Evolutionary conservation across 352 stramenopile genomes (phyloP), one percentile per base, ranked within the genome.

Genomic region (Ophiocytium majus): DNA sequence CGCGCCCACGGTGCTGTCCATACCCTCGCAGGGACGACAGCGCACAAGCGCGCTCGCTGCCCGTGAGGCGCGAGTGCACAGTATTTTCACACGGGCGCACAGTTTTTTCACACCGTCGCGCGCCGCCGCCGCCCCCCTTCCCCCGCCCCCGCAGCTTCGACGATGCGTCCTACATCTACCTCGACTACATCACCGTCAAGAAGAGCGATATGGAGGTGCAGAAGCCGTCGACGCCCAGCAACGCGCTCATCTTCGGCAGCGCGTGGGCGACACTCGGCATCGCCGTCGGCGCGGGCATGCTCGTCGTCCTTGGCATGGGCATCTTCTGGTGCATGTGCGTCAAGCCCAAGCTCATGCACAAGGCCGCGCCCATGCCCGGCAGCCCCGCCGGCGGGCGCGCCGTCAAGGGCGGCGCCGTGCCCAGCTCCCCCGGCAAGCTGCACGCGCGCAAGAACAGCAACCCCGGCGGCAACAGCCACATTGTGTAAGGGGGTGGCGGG

Each of bases 261-360:
- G 64, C 64, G 64, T 76, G 34, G 31, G 31, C 17, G 64, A 76
- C 64, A 17, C 64, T 76, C 31, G 34, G 5, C 34, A 76, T 76
- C 64, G 17, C 17, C 64, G 5, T 76, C 31, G 64, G 64, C 31
- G 64, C 5, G 5, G 5, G 64, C 34, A 17, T 5, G 5, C 5
- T 17, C 64, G 31, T 34, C 64, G 64, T 34, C 64, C 5, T 76
- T 5, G 64, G 5, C 43, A 14, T 57, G 5, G 43, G 5, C 43
- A 14, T 57, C 5, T 14, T 14, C 5, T 57, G 43, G 43, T 14
- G 43, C 43, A 14, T 57, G 43, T 57, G 43, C 43, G 5, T 5
- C 43, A 5, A 14, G 5, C n/a, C n/a, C n/a, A 57, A 57, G 43
- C 43, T 14, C 43, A 14, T 14, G 43, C 5, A 57, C 5, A 57